Percentiles rank a stretch among this genome's conserved stretches.
These are phyloP conservation scores for Amniculicola lignicola DNA, from an alignment of 495 filamentous ascomycete genomes.

Conservation along the genomic window DNA sequence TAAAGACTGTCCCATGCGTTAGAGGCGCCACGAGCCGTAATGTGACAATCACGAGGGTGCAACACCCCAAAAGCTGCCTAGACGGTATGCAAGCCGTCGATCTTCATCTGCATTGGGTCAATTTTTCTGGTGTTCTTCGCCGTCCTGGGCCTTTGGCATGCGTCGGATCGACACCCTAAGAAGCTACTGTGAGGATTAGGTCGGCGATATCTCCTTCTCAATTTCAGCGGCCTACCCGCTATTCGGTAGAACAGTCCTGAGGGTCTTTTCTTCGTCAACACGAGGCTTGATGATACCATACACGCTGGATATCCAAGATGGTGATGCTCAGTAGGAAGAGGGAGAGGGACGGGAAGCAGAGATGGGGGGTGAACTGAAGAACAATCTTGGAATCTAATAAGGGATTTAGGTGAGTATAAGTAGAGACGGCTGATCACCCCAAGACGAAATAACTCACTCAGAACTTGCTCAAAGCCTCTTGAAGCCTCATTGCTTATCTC, in stretches of 20 bases:
- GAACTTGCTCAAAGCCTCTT: constrained; percentile 15
- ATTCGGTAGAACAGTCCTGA: background rate
- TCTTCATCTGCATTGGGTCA: constrained; percentile 3
- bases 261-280: constrained; percentile 9
- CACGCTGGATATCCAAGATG: constrained; percentile 8
- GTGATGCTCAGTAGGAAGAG: constrained; percentile 9
- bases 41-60: background rate
- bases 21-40: too few species aligned
- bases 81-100: constrained; percentile 1
- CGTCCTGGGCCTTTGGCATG: background rate
- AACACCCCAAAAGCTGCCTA: background rate
- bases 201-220: constrained; percentile 16
- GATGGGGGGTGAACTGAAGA: background rate
- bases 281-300: constrained; percentile 23
- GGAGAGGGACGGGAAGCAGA: too few species aligned
- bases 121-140: background rate
- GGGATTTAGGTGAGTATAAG: constrained; percentile 6
- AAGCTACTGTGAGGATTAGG: background rate
- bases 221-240: background rate
- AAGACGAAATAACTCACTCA: constrained; percentile 13
- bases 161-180: background rate
- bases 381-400: background rate
- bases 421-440: background rate
- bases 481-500: background rate
- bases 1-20: too few species aligned